Evolutionary conservation across 202 grass and related monocot species (phyloP), one percentile per base, ranked within the genome.

Genomic region (Schoenoplectus triqueter): DNA sequence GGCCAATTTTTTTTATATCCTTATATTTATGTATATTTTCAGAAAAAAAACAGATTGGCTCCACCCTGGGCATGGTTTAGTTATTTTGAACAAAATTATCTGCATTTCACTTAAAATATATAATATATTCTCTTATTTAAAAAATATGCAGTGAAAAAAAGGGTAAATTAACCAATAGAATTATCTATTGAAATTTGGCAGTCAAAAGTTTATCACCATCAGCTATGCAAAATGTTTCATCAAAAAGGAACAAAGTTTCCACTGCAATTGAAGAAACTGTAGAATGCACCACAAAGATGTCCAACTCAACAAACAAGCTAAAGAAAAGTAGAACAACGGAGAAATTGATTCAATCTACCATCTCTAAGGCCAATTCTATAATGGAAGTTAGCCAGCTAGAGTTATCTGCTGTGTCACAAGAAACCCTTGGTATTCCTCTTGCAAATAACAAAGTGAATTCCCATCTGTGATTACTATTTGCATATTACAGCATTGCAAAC

Each of bases 261-360:
- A 68, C 86, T 66, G n/a, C 85, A 42, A 56, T 90, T 88, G 89
- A 92, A 87, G 68, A 93, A 86, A 88, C 81, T 68, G 69, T 67
- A 82, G 87, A 84, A 87, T 87, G 48, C 66, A 85, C 82, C 18
- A 73, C 81, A 52, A 85, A 66, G 68, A 65, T 89, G 82, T 88
- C 91, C 17, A 88, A 87, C 87, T 68, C 75, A 60, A 84, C 82
- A 81, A 88, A 17, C 83, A 95, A 90, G 80, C 70, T 84, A 85
- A 95, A 94, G 60, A 89, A 78, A 93, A 92, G 84, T 89, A 98
- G 78, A 89, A 89, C 48, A 60, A 90, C 92, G 48, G 74, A 86
- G 11, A 87, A 90, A 11, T 85, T 88, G 73, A 55, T 72, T 19
- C 84, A 90, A 85, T 86, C 72, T 42, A 79, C 80, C 20, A 80